Conservation (phyloP, 1,139 yeast species). For the Hansenula anomala region DNA sequence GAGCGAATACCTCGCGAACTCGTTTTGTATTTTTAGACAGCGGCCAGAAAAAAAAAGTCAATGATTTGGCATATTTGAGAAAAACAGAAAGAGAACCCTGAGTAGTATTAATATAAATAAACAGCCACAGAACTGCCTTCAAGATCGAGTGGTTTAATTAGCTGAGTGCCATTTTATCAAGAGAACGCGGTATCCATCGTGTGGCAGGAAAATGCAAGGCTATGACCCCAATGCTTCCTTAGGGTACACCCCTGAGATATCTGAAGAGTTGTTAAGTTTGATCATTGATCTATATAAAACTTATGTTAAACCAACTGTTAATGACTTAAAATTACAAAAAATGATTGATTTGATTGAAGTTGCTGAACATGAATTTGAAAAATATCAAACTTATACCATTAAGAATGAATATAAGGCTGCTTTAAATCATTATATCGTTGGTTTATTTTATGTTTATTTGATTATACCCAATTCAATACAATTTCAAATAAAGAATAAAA, state of each 20-base stretch:
- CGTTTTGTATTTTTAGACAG: too few relatives aligned
- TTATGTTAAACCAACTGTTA: constrained; percentile 23
- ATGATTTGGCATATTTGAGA: too few relatives aligned
- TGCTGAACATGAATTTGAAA: constrained; percentile 24
- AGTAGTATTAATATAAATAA: too few relatives aligned
- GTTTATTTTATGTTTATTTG: constrained; percentile 29
- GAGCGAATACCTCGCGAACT: too few relatives aligned
- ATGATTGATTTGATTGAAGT: constrained; percentile 28
- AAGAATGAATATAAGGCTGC: constrained; percentile 8
- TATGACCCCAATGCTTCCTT: constrained; percentile 3
- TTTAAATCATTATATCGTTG: constrained; percentile 28
- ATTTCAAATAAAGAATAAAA: constrained; percentile 33
- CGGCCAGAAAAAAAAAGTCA: too few relatives aligned
- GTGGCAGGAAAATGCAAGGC: not conserved
- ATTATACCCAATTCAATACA: constrained; percentile 33
- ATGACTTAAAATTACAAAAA: constrained; percentile 25
- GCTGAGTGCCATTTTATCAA: too few relatives aligned
- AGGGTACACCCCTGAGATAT: constrained; percentile 32
- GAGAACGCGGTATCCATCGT: too few relatives aligned
- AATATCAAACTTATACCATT: constrained; percentile 21
- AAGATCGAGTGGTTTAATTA: too few relatives aligned
- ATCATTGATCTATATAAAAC: constrained; percentile 25
- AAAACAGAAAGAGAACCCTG: too few relatives aligned
- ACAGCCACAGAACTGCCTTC: too few relatives aligned
- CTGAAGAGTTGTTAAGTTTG: constrained; percentile 25